Base-by-base conservation (phyloP, 2,329 filamentous ascomycete species). In the Pleoardoris graminearum region DNA sequence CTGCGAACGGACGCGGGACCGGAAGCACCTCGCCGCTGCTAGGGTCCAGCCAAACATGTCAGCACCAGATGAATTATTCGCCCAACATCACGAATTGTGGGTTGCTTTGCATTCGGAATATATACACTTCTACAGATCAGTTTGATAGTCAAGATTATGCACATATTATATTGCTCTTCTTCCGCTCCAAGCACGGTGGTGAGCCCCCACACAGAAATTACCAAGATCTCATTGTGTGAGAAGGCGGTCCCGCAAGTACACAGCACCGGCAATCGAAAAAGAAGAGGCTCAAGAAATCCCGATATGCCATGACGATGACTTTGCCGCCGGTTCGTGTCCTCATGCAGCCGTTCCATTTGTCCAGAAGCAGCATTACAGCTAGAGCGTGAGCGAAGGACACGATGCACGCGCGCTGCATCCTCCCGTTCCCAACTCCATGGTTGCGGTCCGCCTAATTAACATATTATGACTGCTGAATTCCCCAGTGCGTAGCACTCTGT, bases 381-480 rank as follows among this genome's bases (percentile, higher is more conserved):
- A n/a, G 32, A 39, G 11, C 36, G 38, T 41, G 41, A 29, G 25
- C 19, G 14, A 23, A 19, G 11, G 4, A 30, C 7, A 33, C 44
- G 32, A 48, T 50, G 49, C 38, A 48, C 39, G 50, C 50, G 33
- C 17, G 38, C 50, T 51, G 52, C 51, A 54, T 45, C 35, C 46
- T 54, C 55, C 44, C 51, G 55, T 23, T 54, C 50, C 55, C 53
- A 45, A 42, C 45, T 35, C 53, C 57, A 48, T 46, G 50, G 49
- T 30, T 37, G 23, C 41, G 43, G 32, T 38, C 48, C 47, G 36
- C 19, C 23, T 30, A 27, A 42, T 12, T 22, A 5, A 17, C 22
- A 7, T 11, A 37, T 45, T 30, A 50, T 23, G 33, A 45, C 16
- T 23, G 33, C 38, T 39, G 22, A 46, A 16, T 7, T 12, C 35